These are phyloP conservation scores for Mycena pura DNA, from an alignment of 768 basidiomycete genomes.

Conservation along the genomic window DNA sequence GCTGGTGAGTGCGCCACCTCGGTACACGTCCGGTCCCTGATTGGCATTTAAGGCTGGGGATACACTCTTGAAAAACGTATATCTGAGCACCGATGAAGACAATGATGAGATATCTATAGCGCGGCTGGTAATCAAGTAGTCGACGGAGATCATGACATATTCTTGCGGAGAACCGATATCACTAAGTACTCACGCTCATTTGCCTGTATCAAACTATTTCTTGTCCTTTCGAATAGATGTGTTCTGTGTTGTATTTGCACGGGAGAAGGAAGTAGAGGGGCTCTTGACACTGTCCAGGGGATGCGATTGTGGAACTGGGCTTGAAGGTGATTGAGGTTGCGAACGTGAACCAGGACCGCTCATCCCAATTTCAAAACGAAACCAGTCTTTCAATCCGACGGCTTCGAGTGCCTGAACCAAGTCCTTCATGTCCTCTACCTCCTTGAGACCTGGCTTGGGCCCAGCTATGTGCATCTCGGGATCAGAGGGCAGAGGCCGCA, in stretches of 20 bases:
- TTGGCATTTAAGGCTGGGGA: slow-evolving; percentile 23
- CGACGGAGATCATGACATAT: neutral
- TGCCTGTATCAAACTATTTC: slow-evolving; percentile 12
- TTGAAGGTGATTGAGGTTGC: no score
- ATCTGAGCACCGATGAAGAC: slow-evolving; percentile 20
- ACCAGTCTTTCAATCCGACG: slow-evolving; percentile 46
- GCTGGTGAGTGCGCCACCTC: slow-evolving; percentile 55
- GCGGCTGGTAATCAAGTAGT: slow-evolving; percentile 4
- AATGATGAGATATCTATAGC: slow-evolving; percentile 14
- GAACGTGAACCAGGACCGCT: slow-evolving; percentile 3
- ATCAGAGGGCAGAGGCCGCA: slow-evolving; percentile 32
- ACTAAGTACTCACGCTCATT: slow-evolving; percentile 20
- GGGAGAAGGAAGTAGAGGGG: no score
- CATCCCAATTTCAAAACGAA: slow-evolving; percentile 45
- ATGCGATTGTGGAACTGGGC: no score
- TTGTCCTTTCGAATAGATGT: slow-evolving; percentile 8
- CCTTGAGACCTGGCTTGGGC: slow-evolving; percentile 40
- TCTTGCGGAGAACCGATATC: neutral
- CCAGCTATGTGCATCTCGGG: slow-evolving; percentile 30
- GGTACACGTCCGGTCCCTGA: neutral
- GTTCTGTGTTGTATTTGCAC: neutral
- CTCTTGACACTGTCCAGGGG: no score
- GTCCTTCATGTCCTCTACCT: slow-evolving; percentile 44
- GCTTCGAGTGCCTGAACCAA: slow-evolving; percentile 39
- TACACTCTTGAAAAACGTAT: slow-evolving; percentile 30